phyloP scores from a whole-genome alignment of 2,329 filamentous ascomycete species.

The Leptographium wingfieldii region DNA sequence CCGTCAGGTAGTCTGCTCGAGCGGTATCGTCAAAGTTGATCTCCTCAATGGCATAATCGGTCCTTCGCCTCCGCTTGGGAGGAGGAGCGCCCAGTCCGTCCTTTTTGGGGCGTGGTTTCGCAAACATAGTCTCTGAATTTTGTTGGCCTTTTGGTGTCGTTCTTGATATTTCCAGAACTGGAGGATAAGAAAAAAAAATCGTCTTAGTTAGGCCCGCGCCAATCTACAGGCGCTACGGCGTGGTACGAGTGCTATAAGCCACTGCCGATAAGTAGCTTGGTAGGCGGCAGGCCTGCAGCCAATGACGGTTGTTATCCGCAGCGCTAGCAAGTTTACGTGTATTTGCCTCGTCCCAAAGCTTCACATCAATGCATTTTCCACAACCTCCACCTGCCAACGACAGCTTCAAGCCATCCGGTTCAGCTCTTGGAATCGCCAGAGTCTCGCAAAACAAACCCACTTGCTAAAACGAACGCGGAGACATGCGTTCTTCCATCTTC shows the following conservation, averaged over 20 bases:
- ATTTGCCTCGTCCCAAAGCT: constrained; percentile 1
- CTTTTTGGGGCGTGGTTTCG: constrained; percentile 47
- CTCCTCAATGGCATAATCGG: constrained; percentile 52
- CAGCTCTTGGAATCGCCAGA: not conserved
- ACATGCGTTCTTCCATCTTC: constrained; percentile 43
- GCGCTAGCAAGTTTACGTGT: not conserved
- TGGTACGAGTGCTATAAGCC: not conserved
- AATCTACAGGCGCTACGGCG: not conserved
- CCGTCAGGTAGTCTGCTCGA: constrained; percentile 78
- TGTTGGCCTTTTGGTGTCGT: not conserved
- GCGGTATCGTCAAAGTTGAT: constrained; percentile 73
- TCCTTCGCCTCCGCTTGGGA: constrained; percentile 52
- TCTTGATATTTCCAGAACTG: not conserved
- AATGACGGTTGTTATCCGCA: not conserved
- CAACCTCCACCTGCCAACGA: not conserved
- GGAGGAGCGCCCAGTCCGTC: constrained; percentile 34
- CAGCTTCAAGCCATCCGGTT: not conserved
- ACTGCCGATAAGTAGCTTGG: not conserved
- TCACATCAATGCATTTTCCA: not conserved
- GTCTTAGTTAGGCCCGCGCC: not conserved
- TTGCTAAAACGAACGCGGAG: not conserved
- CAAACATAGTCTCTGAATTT: constrained; percentile 26
- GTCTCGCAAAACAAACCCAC: not conserved
- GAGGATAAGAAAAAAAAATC: not conserved
- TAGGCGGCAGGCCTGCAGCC: not conserved